Conservation (phyloP, 2,329 filamentous ascomycete species). For the Pyrenophora teres region DNA sequence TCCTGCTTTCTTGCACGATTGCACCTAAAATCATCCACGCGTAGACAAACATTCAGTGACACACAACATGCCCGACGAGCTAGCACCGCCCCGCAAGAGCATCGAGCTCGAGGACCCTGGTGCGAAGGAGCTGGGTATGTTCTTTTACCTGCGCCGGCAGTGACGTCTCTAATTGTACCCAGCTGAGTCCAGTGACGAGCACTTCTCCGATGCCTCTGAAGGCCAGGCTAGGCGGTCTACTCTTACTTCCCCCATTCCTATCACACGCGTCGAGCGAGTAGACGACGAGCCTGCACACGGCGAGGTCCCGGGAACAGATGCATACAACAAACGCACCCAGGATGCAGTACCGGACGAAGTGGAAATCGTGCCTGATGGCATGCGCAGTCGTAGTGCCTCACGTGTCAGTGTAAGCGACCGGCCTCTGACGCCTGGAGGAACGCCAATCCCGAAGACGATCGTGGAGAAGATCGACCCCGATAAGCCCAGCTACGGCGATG, state of each 20-base stretch:
- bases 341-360: conserved; percentile 69
- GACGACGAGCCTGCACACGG: conserved; percentile 64
- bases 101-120: conserved; percentile 61
- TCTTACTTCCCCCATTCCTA: conserved; percentile 60
- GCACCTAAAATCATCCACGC: not conserved
- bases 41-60: not conserved
- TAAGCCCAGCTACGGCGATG: conserved; percentile 62
- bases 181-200: conserved; percentile 60
- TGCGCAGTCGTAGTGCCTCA: conserved; percentile 46
- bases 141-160: not conserved
- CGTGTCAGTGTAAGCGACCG: conserved; percentile 52
- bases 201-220: conserved; percentile 70
- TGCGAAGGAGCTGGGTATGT: conserved; percentile 60
- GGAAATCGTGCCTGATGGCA: conserved; percentile 57
- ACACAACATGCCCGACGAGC: conserved; percentile 47
- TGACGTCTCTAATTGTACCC: conserved; percentile 15
- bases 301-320: conserved; percentile 65
- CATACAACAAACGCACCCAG: conserved; percentile 61
- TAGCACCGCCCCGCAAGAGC: conserved; percentile 61
- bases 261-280: conserved; percentile 66
- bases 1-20: not conserved
- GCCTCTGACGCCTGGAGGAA: conserved; percentile 56
- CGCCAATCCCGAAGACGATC: conserved; percentile 62
- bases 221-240: conserved; percentile 52
- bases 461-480: conserved; percentile 66